phyloP scores from a whole-genome alignment of 805 yeast species.

The Yamadazyma philogaea region DNA sequence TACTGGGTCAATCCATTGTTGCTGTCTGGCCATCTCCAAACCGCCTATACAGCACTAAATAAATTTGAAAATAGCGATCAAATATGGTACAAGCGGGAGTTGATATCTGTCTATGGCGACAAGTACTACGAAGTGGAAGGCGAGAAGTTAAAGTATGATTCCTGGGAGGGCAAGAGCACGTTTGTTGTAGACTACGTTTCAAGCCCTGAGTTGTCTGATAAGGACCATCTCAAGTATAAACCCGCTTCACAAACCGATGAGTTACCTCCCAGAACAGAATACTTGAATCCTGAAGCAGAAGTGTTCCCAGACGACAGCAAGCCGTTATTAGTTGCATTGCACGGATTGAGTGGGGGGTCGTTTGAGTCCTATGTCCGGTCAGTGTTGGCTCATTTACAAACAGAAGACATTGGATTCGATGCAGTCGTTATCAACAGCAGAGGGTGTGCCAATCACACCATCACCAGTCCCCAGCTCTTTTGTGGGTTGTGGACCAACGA shows the following conservation, averaged over 20 bases:
- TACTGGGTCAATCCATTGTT: constrained; percentile 45
- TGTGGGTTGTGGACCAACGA: constrained; percentile 71
- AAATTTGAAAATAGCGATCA: constrained; percentile 40
- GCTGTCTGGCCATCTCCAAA: constrained; percentile 49
- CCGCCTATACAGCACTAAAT: constrained; percentile 45
- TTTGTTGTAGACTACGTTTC: constrained; percentile 49
- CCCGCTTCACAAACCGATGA: constrained; percentile 51
- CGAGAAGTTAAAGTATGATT: constrained; percentile 34
- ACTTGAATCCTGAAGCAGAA: constrained; percentile 47
- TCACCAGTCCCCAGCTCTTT: constrained; percentile 65
- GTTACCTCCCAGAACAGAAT: constrained; percentile 68
- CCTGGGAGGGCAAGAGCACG: constrained; percentile 44
- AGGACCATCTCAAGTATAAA: constrained; percentile 24
- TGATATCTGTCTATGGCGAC: constrained; percentile 30
- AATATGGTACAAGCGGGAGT: constrained; percentile 45
- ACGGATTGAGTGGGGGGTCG: constrained; percentile 79
- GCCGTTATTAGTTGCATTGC: constrained; percentile 62
- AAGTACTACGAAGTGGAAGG: constrained; percentile 24
- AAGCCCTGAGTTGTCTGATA: constrained; percentile 12
- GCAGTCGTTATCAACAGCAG: constrained; percentile 63
- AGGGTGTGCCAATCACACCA: constrained; percentile 74
- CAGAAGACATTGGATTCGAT: constrained; percentile 44
- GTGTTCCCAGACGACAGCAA: constrained; percentile 35
- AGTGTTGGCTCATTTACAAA: constrained; percentile 43
- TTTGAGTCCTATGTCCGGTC: constrained; percentile 71